phyloP scores from a whole-genome alignment of 2,329 filamentous ascomycete genomes.

The Apiospora koreana region DNA sequence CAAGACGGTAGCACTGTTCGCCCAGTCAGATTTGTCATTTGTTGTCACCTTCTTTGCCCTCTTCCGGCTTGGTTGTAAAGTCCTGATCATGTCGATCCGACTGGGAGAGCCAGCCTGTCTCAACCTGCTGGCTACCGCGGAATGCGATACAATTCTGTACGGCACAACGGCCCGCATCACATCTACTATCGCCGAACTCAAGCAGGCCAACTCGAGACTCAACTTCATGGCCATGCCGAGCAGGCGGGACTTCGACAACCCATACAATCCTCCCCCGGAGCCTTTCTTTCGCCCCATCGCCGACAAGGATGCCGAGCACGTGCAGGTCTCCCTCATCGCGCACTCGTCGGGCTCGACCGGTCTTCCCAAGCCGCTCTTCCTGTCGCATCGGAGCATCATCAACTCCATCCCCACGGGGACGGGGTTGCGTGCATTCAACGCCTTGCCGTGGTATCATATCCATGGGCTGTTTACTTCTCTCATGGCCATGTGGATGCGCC shows the following conservation, averaged over 20 bases:
- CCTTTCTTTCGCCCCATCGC: conserved; percentile 26
- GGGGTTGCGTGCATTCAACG: conserved; percentile 37
- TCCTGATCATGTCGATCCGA: conserved; percentile 44
- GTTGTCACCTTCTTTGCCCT: conserved; percentile 45
- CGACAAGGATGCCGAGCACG: conserved; percentile 27
- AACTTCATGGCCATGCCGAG: conserved; percentile 14
- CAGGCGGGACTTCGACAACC: background rate
- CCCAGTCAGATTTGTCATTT: conserved; percentile 42
- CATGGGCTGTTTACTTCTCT: conserved; percentile 42
- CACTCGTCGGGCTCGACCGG: conserved; percentile 52
- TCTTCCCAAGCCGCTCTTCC: conserved; percentile 44
- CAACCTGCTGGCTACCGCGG: conserved; percentile 37
- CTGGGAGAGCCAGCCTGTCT: conserved; percentile 41
- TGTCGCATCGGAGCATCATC: conserved; percentile 42
- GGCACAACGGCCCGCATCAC: conserved; percentile 35
- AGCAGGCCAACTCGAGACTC: conserved; percentile 23
- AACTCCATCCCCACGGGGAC: conserved; percentile 27
- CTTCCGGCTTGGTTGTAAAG: conserved; percentile 43
- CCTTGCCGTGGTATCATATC: conserved; percentile 45
- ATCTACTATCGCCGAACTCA: conserved; percentile 30
- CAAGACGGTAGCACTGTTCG: conserved; percentile 39
- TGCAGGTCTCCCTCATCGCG: conserved; percentile 39
- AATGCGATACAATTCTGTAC: conserved; percentile 37
- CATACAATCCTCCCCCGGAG: conserved; percentile 12
- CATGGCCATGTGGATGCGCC: conserved; percentile 45